phyloP scores from a whole-genome alignment of 2,329 filamentous ascomycete genomes.

The Fusarium citri region DNA sequence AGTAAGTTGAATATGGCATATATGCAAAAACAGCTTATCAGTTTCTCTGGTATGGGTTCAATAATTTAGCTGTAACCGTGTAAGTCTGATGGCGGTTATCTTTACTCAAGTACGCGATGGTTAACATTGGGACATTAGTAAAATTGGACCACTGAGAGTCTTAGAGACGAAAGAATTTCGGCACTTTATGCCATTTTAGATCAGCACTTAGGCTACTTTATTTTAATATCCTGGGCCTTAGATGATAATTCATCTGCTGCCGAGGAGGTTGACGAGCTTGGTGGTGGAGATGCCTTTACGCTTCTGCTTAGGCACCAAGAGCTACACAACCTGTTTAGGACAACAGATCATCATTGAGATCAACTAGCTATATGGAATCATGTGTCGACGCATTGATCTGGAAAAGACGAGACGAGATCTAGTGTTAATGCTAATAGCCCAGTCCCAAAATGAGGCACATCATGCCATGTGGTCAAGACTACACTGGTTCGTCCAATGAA shows the following conservation, averaged over 20 bases:
- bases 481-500: neutral
- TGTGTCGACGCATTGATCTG: neutral
- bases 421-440: neutral
- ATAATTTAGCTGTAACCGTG: neutral
- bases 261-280: neutral
- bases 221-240: neutral
- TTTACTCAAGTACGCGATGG: neutral
- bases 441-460: conserved; percentile 1
- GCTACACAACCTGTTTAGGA: neutral
- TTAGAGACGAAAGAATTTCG: neutral
- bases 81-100: neutral
- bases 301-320: neutral
- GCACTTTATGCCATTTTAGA: neutral
- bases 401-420: conserved; percentile 4
- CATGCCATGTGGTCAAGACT: conserved; percentile 6
- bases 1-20: neutral
- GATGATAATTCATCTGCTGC: neutral
- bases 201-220: neutral
- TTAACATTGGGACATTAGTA: neutral
- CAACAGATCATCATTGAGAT: neutral
- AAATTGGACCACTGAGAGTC: too few relatives aligned
- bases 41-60: neutral
- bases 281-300: neutral
- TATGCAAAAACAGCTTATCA: neutral
- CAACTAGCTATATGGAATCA: neutral